Conservation (phyloP, 805 yeast species). For the Wickerhamomyces canadensis region DNA sequence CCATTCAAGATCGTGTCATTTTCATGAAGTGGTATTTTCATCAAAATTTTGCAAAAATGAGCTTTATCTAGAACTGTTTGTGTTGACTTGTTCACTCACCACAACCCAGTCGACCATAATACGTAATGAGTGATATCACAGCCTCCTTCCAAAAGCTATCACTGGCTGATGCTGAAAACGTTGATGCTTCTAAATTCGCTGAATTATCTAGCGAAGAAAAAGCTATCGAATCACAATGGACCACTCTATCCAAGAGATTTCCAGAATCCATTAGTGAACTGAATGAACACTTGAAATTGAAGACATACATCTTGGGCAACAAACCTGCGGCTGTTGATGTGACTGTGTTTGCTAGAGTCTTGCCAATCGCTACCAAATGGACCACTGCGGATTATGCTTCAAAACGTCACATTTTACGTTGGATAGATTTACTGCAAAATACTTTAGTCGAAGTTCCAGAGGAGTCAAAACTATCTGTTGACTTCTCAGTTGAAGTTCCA, state of each 20-base stretch:
- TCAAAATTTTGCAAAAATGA: neutral
- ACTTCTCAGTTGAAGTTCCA: conserved; percentile 60
- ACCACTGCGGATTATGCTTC: conserved; percentile 47
- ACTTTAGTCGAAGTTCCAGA: conserved; percentile 49
- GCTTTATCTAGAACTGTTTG: too few relatives aligned
- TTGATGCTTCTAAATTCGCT: conserved; percentile 20
- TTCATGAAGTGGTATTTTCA: neutral
- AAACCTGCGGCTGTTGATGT: conserved; percentile 67
- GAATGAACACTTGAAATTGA: conserved; percentile 61
- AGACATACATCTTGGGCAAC: conserved; percentile 69
- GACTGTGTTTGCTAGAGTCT: conserved; percentile 57
- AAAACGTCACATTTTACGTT: conserved; percentile 83
- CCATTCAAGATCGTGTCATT: conserved; percentile 3
- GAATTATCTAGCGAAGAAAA: conserved; percentile 42
- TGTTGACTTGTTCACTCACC: too few relatives aligned
- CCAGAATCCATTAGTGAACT: conserved; percentile 51
- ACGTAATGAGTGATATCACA: conserved; percentile 25
- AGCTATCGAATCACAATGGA: conserved; percentile 77
- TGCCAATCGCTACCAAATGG: conserved; percentile 56
- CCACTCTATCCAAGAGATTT: conserved; percentile 60
- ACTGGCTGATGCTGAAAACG: conserved; percentile 20
- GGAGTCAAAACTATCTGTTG: conserved; percentile 48
- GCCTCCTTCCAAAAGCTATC: conserved; percentile 26
- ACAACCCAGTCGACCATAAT: neutral
- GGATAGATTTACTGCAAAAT: conserved; percentile 86